Base-by-base conservation (phyloP, 2,329 filamentous ascomycete species). In the Monilinia fructicola region DNA sequence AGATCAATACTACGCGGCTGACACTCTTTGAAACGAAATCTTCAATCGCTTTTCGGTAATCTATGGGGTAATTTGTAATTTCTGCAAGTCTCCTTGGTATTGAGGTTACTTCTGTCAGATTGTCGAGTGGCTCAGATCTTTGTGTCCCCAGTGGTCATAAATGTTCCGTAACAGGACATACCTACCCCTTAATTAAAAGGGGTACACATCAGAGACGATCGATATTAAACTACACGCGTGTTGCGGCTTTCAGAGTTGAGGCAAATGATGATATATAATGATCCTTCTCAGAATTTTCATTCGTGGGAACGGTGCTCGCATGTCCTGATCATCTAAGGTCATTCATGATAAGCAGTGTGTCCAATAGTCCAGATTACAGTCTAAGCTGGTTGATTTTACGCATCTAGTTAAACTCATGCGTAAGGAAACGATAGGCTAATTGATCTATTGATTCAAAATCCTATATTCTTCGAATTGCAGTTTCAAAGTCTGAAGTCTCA, bases 111-210 rank as follows among this genome's bases (percentile, higher is more conserved):
- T 64, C 53, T 55, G 38, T 55, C 52, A 64, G 61, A 64, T 64
- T 64, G 42, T 64, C 61, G 61, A 64, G 61, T 64, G 40, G 61
- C 61, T 64, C 38, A 64, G 52, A 64, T 64, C 61, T 56, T 38
- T 60, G 58, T 60, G 58, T 60, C 6, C 31, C 44, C 35, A 48
- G 58, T 50, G 28, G 58, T 60, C 44, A 60, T 48, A 26, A 48
- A 60, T 35, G 14, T 18, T 56, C 61, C 52, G 50, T 64, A 64
- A 40, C 40, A n/a, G n/a, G 10, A 40, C 10, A 9, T 40, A 40
- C 38, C 10, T 62, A 56, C 61, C 61, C 50, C 61, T 64, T 64
- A 64, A 64, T 44, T 28, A 46, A 55, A 55, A 18, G 40, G 23
- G 5, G 52, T 31, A 28, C 38, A 54, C 40, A 35, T 23, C 14